Conservation (phyloP, 1,284 basidiomycete genomes). For the Mycosarcoma mackinlayi region DNA sequence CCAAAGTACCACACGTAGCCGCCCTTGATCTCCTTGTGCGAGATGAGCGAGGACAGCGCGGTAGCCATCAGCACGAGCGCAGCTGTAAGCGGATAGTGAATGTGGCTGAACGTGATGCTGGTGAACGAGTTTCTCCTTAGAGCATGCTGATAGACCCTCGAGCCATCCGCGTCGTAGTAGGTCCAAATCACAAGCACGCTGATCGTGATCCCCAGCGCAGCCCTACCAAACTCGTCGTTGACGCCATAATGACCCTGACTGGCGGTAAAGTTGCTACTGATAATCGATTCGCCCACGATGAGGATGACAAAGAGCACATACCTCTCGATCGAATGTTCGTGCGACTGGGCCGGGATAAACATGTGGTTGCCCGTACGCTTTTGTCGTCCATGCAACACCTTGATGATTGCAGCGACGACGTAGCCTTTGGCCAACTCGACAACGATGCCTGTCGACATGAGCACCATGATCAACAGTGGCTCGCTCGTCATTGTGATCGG, state of each 20-base stretch:
- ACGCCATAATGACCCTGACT: constrained; percentile 34
- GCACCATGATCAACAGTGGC: constrained; percentile 41
- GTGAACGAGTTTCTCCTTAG: constrained; percentile 63
- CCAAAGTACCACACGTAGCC: constrained; percentile 62
- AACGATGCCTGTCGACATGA: constrained; percentile 51
- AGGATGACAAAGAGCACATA: constrained; percentile 61
- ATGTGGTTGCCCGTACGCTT: constrained; percentile 49
- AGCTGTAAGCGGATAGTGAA: constrained; percentile 66
- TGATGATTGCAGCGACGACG: constrained; percentile 44
- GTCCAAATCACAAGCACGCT: constrained; percentile 65
- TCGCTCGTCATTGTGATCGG: constrained; percentile 48
- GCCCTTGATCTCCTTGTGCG: constrained; percentile 21
- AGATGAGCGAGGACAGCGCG: constrained; percentile 46
- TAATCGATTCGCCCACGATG: constrained; percentile 61
- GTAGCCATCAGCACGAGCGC: constrained; percentile 58
- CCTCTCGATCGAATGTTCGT: constrained; percentile 61
- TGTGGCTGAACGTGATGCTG: constrained; percentile 57
- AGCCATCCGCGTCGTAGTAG: constrained; percentile 59
- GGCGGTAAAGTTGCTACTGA: constrained; percentile 47
- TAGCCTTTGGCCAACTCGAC: constrained; percentile 54
- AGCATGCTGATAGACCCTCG: constrained; percentile 65
- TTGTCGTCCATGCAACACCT: constrained; percentile 42
- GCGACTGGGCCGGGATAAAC: constrained; percentile 58
- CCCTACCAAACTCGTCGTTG: constrained; percentile 50
- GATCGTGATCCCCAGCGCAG: constrained; percentile 56